A percentile compares a stretch with the other conserved stretches of the same genome.
phyloP scores from a whole-genome alignment of 176 grass and related monocot species.

The Microstegium vimineum region DNA sequence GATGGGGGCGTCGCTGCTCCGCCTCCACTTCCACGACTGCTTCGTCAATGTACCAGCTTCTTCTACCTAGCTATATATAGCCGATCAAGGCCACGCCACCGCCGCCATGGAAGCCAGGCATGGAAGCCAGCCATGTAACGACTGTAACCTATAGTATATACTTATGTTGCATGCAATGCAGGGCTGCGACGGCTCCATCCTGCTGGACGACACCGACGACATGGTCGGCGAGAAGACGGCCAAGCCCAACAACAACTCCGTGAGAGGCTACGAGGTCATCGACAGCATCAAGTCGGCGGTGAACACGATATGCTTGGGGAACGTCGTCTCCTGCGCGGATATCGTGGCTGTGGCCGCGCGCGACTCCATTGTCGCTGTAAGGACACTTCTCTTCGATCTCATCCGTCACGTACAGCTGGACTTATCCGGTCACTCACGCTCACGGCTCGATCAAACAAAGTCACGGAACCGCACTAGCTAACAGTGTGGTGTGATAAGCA shows the following conservation, averaged over 20 bases:
- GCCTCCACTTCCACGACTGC: constrained; percentile 90
- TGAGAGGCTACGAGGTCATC: constrained; percentile 62
- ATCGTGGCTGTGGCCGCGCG: constrained; percentile 67
- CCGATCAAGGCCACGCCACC: neutral
- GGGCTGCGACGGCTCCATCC: constrained; percentile 76
- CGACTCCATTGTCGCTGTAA: constrained; percentile 75
- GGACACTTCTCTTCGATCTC: too few species aligned
- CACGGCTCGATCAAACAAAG: neutral
- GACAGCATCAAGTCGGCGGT: constrained; percentile 56
- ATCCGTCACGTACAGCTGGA: too few species aligned
- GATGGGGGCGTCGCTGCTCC: constrained; percentile 68
- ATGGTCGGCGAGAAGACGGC: constrained; percentile 75
- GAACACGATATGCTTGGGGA: constrained; percentile 57
- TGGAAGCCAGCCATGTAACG: neutral
- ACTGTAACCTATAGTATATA: too few species aligned
- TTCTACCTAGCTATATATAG: neutral
- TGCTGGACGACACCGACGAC: constrained; percentile 60
- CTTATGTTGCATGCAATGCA: neutral
- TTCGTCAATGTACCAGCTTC: constrained; percentile 56
- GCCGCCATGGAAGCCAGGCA: too few species aligned
- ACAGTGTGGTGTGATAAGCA: too few species aligned
- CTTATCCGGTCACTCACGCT: too few species aligned
- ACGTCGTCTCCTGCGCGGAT: constrained; percentile 79
- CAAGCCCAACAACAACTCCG: constrained; percentile 59
- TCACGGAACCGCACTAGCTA: too few species aligned